A percentile compares a stretch with the other conserved stretches of the same genome.
Evolutionary conservation across 495 filamentous ascomycete species (phyloP).

Genomic region (Acidiella bohemica): DNA sequence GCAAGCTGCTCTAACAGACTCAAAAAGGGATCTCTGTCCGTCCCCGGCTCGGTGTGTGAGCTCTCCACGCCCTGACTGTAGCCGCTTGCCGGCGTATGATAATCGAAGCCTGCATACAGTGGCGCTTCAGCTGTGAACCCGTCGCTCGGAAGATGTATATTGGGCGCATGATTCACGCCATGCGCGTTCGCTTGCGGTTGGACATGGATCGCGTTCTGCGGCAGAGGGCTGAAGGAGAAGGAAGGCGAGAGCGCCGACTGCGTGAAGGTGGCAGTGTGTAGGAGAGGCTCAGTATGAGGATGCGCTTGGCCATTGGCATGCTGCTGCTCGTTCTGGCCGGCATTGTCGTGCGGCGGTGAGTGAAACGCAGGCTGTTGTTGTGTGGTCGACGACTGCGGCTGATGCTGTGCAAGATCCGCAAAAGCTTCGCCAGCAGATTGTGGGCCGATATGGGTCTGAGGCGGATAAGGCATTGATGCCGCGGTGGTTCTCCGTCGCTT

Average conservation of each 20-base stretch:
- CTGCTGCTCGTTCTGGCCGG: background rate
- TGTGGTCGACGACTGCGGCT: slow-evolving; percentile 1
- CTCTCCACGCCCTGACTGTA: slow-evolving; percentile 21
- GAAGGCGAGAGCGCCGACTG: slow-evolving; percentile 31
- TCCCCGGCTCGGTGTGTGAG: slow-evolving; percentile 20
- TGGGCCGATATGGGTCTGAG: background rate
- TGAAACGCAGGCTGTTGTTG: background rate
- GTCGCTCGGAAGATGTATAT: too few relatives aligned
- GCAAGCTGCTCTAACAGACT: slow-evolving; percentile 67
- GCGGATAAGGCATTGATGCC: slow-evolving; percentile 1
- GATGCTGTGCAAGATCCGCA: slow-evolving; percentile 1
- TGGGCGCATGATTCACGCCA: slow-evolving; percentile 35
- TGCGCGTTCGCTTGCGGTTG: too few relatives aligned
- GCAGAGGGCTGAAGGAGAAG: slow-evolving; percentile 24
- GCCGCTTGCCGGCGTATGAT: slow-evolving; percentile 27
- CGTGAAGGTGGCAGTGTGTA: slow-evolving; percentile 23
- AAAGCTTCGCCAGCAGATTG: background rate
- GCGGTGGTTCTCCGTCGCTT: slow-evolving; percentile 9
- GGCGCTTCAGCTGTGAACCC: too few relatives aligned
- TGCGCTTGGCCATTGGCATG: background rate
- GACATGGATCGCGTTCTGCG: slow-evolving; percentile 23
- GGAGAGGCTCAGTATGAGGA: too few relatives aligned
- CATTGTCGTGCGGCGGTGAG: background rate
- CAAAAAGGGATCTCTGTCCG: slow-evolving; percentile 58
- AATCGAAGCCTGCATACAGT: too few relatives aligned